phyloP scores from a whole-genome alignment of 139 green algal genomes.

The Tetraselmis striata region DNA sequence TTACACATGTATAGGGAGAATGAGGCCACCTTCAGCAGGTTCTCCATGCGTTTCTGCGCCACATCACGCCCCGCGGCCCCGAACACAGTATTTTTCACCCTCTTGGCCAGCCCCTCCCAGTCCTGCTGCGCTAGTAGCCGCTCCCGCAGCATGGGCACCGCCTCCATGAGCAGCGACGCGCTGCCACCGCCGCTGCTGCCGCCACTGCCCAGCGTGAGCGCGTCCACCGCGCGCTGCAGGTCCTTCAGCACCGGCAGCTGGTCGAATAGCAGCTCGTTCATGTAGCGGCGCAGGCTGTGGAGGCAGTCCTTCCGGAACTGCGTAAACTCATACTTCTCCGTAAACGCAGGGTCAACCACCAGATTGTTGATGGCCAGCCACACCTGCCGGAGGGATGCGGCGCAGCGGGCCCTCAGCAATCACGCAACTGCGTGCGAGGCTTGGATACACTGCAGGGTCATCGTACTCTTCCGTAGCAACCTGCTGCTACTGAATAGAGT shows the following conservation, averaged over 20 bases:
- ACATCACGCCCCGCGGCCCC: slow-evolving; percentile 13
- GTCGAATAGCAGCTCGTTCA: slow-evolving; percentile 84
- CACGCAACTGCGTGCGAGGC: no score
- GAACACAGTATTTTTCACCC: slow-evolving; percentile 29
- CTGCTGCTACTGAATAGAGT: no score
- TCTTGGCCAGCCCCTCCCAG: slow-evolving; percentile 39
- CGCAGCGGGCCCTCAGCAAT: no score
- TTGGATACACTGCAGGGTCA: no score
- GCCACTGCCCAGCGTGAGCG: slow-evolving; percentile 43
- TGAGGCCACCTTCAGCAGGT: slow-evolving; percentile 35
- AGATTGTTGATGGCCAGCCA: slow-evolving; percentile 84
- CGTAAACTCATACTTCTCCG: slow-evolving; percentile 59
- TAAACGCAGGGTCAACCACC: slow-evolving; percentile 59
- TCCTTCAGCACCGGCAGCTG: slow-evolving; percentile 68
- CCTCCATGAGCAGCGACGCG: slow-evolving; percentile 61
- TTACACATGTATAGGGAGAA: no score
- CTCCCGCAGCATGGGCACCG: slow-evolving; percentile 49
- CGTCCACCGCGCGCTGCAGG: slow-evolving; percentile 66
- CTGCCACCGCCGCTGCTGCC: neutral
- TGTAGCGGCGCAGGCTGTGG: slow-evolving; percentile 50
- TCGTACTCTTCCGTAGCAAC: no score
- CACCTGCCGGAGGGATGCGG: slow-evolving; percentile 65
- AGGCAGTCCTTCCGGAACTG: slow-evolving; percentile 61
- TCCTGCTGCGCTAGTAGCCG: slow-evolving; percentile 35
- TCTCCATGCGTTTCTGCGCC: slow-evolving; percentile 31